These are phyloP conservation scores for Apiospora pterosperma DNA, from an alignment of 2,329 filamentous ascomycete genomes.

Conservation along the genomic window DNA sequence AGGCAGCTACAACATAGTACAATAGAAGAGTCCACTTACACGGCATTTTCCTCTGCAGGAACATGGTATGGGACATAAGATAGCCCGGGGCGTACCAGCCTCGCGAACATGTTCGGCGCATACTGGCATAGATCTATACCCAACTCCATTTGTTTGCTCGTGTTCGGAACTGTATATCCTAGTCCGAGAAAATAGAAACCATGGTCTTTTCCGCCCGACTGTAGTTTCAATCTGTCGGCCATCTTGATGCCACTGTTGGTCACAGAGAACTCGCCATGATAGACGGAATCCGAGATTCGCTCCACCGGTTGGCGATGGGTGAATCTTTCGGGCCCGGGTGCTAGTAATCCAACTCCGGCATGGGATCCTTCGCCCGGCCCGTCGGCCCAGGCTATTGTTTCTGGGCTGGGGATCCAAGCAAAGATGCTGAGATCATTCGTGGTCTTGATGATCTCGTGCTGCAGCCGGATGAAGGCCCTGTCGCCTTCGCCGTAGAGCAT, in stretches of 20 bases:
- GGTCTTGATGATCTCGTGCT: conserved; percentile 20
- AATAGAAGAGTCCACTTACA: not conserved
- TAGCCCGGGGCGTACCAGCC: not conserved
- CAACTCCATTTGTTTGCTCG: not conserved
- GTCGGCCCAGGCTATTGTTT: not conserved
- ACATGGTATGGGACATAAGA: not conserved
- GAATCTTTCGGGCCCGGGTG: not conserved
- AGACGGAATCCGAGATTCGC: not conserved
- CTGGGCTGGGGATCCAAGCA: not conserved
- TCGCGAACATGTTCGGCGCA: not conserved
- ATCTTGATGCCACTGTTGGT: not conserved
- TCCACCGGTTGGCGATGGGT: not conserved
- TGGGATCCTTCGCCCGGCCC: too few relatives aligned
- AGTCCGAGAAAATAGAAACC: not conserved
- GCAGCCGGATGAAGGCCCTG: conserved; percentile 23
- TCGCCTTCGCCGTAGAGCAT: conserved; percentile 29
- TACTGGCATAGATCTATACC: not conserved
- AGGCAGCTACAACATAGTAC: not conserved
- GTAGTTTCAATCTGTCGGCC: not conserved
- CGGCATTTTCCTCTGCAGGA: not conserved
- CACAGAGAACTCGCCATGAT: not conserved
- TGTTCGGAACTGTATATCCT: not conserved
- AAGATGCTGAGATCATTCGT: not conserved
- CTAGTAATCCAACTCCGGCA: not conserved
- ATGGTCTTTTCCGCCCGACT: rapidly evolving